Evolutionary conservation across 2,329 filamentous ascomycete genomes (phyloP).

Genomic region (Sarocladiaceae sp.): DNA sequence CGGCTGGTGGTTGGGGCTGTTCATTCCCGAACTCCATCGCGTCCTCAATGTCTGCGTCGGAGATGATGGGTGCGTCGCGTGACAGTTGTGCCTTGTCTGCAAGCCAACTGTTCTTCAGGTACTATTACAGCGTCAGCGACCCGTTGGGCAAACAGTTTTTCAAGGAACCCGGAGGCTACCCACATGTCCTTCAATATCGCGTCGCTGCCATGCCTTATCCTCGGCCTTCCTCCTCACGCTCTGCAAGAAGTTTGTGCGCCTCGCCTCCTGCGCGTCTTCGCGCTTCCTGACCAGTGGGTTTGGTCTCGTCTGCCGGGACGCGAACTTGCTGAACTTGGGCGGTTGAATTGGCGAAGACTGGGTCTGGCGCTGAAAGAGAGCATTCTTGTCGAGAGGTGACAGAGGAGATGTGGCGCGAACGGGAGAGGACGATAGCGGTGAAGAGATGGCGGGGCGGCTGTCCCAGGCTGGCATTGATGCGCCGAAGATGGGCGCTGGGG

Average conservation of each 20-base stretch:
- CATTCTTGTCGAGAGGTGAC: slow-evolving; percentile 36
- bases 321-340: slow-evolving; percentile 39
- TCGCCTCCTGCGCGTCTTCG: slow-evolving; percentile 56
- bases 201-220: slow-evolving; percentile 51
- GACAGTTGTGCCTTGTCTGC: slow-evolving; percentile 25
- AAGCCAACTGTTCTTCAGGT: slow-evolving; percentile 29
- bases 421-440: slow-evolving; percentile 54
- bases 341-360: slow-evolving; percentile 39
- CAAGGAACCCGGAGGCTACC: slow-evolving; percentile 6
- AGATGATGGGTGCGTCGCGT: slow-evolving; percentile 31
- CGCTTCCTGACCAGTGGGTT: slow-evolving; percentile 57
- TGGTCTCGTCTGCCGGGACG: slow-evolving; percentile 49
- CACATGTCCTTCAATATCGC: slow-evolving; percentile 55
- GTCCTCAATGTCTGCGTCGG: slow-evolving; percentile 47
- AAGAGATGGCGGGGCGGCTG: slow-evolving; percentile 40
- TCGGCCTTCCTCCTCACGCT: slow-evolving; percentile 56
- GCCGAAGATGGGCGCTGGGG: slow-evolving; percentile 36
- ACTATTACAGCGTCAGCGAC: slow-evolving; percentile 16
- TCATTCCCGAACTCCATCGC: slow-evolving; percentile 28
- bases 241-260: slow-evolving; percentile 63
- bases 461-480: slow-evolving; percentile 26
- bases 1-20: slow-evolving; percentile 16
- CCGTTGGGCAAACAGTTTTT: too few species aligned
- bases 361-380: slow-evolving; percentile 31
- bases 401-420: slow-evolving; percentile 41